Conservation (phyloP, 2,329 filamentous ascomycete species). For the Fusarium poae region DNA sequence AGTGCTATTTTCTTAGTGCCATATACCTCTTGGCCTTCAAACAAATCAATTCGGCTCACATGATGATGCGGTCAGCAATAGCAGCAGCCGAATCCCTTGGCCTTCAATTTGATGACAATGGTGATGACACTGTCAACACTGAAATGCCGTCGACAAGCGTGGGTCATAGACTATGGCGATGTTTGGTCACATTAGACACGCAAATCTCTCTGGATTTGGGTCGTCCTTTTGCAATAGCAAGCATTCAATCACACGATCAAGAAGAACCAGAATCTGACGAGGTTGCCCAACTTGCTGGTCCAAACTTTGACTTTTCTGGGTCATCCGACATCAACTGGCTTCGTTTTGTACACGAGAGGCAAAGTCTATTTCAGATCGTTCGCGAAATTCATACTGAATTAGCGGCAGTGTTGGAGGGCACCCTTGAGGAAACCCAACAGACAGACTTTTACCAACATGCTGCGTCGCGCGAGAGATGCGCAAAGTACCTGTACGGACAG, state of each 20-base stretch:
- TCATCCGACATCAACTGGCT: constrained; percentile 41
- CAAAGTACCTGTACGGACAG: constrained; percentile 46
- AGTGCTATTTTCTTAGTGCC: constrained; percentile 60
- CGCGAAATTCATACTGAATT: constrained; percentile 41
- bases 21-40: constrained; percentile 56
- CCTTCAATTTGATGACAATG: constrained; percentile 16
- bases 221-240: constrained; percentile 33
- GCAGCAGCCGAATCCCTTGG: constrained; percentile 39
- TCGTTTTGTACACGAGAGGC: constrained; percentile 39
- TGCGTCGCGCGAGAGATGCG: constrained; percentile 46
- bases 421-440: constrained; percentile 28
- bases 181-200: constrained; percentile 37
- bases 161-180: constrained; percentile 35
- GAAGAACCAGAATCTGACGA: constrained; percentile 22
- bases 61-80: constrained; percentile 35
- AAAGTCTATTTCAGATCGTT: constrained; percentile 29
- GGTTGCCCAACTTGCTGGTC: constrained; percentile 26
- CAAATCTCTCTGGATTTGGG: constrained; percentile 40
- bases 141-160: not conserved
- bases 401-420: constrained; percentile 27
- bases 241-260: not conserved
- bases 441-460: constrained; percentile 46
- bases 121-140: not conserved
- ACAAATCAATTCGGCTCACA: constrained; percentile 39
- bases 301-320: constrained; percentile 32